Evolutionary conservation across 2,329 filamentous ascomycete genomes (phyloP).

Genomic region (Akanthomyces dipterigenus): DNA sequence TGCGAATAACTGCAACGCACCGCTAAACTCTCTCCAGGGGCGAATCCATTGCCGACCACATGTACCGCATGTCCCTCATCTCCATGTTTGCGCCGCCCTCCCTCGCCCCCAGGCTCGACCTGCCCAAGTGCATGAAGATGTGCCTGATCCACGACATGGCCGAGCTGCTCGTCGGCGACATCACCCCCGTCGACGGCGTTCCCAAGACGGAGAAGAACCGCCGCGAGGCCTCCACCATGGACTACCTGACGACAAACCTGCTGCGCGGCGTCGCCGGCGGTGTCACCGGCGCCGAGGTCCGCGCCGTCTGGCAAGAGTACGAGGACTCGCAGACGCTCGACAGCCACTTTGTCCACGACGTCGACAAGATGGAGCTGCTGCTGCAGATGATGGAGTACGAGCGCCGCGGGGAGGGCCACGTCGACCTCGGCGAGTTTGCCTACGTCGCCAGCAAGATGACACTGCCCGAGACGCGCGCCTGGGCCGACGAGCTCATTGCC

Average conservation of each 20-base stretch:
- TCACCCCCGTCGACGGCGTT: constrained; percentile 85
- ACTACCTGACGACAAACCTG: constrained; percentile 70
- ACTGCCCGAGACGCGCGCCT: constrained; percentile 70
- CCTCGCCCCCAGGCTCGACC: constrained; percentile 65
- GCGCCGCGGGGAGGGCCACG: constrained; percentile 53
- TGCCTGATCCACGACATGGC: constrained; percentile 97
- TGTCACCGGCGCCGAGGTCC: constrained; percentile 62
- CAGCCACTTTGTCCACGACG: constrained; percentile 85
- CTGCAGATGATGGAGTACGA: constrained; percentile 98
- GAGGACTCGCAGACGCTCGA: constrained; percentile 81
- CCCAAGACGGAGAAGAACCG: constrained; percentile 82
- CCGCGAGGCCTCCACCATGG: constrained; percentile 84
- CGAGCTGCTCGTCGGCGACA: constrained; percentile 89
- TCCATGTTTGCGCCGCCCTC: constrained; percentile 81
- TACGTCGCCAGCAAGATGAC: constrained; percentile 68
- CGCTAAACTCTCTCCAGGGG: constrained; percentile 38
- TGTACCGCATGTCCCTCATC: constrained; percentile 99
- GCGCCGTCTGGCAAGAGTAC: constrained; percentile 88
- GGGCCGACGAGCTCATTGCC: constrained; percentile 68
- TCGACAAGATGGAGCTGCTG: constrained; percentile 94
- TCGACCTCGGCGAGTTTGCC: constrained; percentile 82
- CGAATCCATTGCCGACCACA: constrained; percentile 95
- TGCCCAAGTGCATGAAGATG: constrained; percentile 86
- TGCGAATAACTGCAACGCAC: too few relatives aligned
- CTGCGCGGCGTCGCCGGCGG: constrained; percentile 72